phyloP scores from a whole-genome alignment of 2,329 filamentous ascomycete genomes.

The Neofusicoccum parvum region DNA sequence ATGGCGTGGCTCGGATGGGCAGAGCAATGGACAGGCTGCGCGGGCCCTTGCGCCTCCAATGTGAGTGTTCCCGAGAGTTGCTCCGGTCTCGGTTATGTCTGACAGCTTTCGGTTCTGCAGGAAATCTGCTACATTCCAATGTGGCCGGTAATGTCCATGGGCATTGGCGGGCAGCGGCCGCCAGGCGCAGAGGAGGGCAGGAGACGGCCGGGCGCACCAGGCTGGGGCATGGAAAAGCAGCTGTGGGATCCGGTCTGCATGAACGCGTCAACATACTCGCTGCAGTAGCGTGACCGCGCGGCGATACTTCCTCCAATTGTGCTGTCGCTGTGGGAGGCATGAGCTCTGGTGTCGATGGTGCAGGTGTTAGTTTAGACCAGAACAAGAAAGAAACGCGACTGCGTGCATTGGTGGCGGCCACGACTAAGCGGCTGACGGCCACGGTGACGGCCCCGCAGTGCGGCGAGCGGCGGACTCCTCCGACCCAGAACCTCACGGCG shows the following conservation, averaged over 20 bases:
- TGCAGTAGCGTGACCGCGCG: too few species aligned
- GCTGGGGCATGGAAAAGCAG: slow-evolving; percentile 11
- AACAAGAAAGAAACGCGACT: neutral
- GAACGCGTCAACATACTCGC: neutral
- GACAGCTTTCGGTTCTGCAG: neutral
- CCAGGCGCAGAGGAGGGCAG: neutral
- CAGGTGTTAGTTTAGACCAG: too few species aligned
- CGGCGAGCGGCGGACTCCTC: slow-evolving; percentile 9
- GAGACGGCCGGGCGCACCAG: neutral
- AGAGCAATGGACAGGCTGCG: slow-evolving; percentile 48
- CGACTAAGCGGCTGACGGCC: slow-evolving; percentile 7
- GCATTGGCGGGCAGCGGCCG: neutral
- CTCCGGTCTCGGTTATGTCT: neutral
- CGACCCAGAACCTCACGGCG: neutral
- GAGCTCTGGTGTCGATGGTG: too few species aligned
- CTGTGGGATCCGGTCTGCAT: slow-evolving; percentile 28
- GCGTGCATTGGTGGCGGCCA: neutral
- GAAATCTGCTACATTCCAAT: slow-evolving; percentile 55
- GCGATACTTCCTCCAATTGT: too few species aligned
- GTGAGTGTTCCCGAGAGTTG: neutral
- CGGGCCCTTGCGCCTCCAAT: slow-evolving; percentile 45
- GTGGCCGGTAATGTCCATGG: slow-evolving; percentile 45
- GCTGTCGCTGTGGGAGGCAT: too few species aligned
- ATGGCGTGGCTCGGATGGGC: slow-evolving; percentile 57
- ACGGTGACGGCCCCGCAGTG: neutral